A percentile compares a stretch with the other conserved stretches of the same genome.
Conservation (phyloP, 2,329 filamentous ascomycete genomes). For the Zarea fungicola region DNA sequence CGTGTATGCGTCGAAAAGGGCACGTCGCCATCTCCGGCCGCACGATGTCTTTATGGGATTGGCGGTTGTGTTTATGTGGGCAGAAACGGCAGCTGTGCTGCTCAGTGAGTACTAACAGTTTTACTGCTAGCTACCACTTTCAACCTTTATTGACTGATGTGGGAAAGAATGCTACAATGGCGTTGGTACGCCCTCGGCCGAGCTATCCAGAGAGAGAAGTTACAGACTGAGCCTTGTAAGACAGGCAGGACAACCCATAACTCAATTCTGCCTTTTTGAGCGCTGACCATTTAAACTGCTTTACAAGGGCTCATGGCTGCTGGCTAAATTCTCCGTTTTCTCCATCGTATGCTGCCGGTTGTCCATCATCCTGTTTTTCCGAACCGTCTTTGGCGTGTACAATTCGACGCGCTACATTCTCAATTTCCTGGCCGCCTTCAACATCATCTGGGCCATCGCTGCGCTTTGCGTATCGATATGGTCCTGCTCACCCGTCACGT, state of each 20-base stretch:
- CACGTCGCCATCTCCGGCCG: constrained; percentile 4
- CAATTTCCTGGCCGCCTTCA: constrained; percentile 9
- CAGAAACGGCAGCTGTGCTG: constrained; percentile 12
- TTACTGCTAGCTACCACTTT: too few relatives aligned
- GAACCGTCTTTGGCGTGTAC: constrained; percentile 10
- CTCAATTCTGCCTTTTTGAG: too few relatives aligned
- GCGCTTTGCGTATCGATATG: constrained; percentile 11
- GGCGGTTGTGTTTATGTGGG: constrained; percentile 15
- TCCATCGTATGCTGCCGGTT: constrained; percentile 14
- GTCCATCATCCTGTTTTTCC: constrained; percentile 15
- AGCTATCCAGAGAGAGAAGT: neutral
- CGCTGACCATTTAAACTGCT: too few relatives aligned
- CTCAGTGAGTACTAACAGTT: constrained; percentile 15
- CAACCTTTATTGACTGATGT: neutral
- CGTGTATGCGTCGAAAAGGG: constrained; percentile 10
- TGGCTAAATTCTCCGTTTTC: constrained; percentile 14
- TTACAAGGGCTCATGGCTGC: constrained; percentile 14
- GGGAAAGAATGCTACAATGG: constrained; percentile 14
- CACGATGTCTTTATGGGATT: constrained; percentile 15
- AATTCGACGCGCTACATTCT: constrained; percentile 1
- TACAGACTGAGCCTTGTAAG: constrained; percentile 2
- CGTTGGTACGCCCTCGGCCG: constrained; percentile 2
- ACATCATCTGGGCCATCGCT: constrained; percentile 12
- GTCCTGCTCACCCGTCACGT: constrained; percentile 13
- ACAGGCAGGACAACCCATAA: neutral